Base-by-base conservation (phyloP, 2,329 filamentous ascomycete genomes). In the Talaromyces rugulosus region DNA sequence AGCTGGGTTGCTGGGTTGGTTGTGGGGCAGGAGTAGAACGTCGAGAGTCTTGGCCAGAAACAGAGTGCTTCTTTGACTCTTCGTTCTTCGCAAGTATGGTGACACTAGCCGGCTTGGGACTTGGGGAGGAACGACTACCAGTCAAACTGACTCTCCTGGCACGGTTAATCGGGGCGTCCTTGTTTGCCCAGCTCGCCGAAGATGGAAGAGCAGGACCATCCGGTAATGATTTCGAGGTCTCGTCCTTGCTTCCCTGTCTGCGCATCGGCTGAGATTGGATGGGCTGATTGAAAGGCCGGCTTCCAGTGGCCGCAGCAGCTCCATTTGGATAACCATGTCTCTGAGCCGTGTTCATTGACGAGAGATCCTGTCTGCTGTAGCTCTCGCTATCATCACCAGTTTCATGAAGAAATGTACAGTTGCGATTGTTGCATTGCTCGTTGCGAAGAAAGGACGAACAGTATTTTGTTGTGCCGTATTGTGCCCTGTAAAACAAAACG, bases 321-420 rank as follows among this genome's bases (percentile, higher is more conserved):
- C 69, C 66, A 42, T 68, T 65, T 78, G 81, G 78, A 57, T 90
- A 79, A 1, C 88, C 87, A 40, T 89, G 85, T 69, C 92, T 81
- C 90, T 92, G 65, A 89, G 90, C 61, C 92, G 88, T 94, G 70
- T 97, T 98, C 82, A 97, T 91, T 18, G 93, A 96, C 1, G 94
- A 98, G 42, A 98, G 79, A 75, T 97, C 94, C 74, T 97, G 92
- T 55, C 95, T 86, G 8, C 92, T 96, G 74, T 96, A 98, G 77
- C 92, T 97, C 71, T 98, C 94, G 67, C 95, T 94, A 69, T 97
- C 95, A 72, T 99, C 95, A n/a, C 95, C 96, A 44, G 95, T 90
- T 77, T 99, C 96, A 72, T 99, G 95, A 57, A 99, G 79, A 75
- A 99, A 99, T 86, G 97, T 99, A 81, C 95, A 99, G 65, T 95